Evolutionary conservation across 345 rosid genomes (phyloP).

Genomic region (Rhodamnia rubescens): DNA sequence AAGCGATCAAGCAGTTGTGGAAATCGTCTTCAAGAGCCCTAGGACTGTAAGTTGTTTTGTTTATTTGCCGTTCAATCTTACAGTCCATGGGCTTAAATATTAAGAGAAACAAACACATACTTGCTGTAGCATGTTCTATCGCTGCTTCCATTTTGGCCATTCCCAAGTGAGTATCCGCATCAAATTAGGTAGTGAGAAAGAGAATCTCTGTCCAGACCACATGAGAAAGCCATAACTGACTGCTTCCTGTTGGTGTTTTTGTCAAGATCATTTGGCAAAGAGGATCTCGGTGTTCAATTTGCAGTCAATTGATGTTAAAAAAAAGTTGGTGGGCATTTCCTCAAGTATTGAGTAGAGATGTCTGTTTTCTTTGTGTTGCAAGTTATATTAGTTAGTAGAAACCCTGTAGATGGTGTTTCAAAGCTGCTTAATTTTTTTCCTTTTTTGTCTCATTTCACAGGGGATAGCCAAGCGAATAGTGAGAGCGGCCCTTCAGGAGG

Average conservation of each 20-base stretch:
- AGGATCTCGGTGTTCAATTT: not conserved
- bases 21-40: constrained; percentile 74
- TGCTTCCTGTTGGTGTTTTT: not conserved
- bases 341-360: not conserved
- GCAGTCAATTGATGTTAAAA: not conserved
- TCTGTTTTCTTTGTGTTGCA: not conserved
- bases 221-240: not conserved
- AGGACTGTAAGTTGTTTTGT: constrained; percentile 56
- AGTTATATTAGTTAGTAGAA: not conserved
- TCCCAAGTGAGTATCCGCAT: not conserved
- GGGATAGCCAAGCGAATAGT: constrained; percentile 66
- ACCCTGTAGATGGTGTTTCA: not conserved
- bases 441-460: constrained; percentile 14
- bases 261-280: not conserved
- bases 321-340: not conserved
- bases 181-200: not conserved
- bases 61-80: not conserved
- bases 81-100: not conserved
- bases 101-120: not conserved
- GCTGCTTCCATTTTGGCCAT: not conserved
- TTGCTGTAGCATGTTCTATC: not conserved
- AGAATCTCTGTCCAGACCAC: not conserved
- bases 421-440: not conserved
- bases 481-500: constrained; percentile 58
- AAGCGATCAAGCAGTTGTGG: constrained; percentile 76